Conservation (phyloP, 306 rosid genomes). For the Cucurbita maxima region DNA sequence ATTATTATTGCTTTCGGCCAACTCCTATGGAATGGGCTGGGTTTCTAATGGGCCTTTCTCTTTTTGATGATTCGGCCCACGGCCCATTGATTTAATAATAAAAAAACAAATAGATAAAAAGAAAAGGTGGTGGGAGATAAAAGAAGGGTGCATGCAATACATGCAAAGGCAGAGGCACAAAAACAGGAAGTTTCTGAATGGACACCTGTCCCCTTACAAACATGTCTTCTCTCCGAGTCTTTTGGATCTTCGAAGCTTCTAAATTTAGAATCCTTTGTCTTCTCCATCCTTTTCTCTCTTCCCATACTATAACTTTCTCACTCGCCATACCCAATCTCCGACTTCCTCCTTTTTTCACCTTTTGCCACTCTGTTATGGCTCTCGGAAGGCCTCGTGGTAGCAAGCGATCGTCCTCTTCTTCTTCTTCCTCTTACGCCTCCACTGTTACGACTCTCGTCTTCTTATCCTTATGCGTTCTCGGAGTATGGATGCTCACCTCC, state of each 20-base stretch:
- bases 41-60: too few relatives aligned
- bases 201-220: not conserved
- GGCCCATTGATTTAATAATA: too few relatives aligned
- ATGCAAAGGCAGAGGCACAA: not conserved
- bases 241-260: slow-evolving; percentile 51
- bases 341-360: not conserved
- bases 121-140: not conserved
- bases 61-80: too few relatives aligned
- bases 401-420: slow-evolving; percentile 41
- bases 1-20: too few relatives aligned
- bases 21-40: too few relatives aligned
- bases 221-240: slow-evolving; percentile 42
- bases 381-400: slow-evolving; percentile 38
- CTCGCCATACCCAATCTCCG: not conserved
- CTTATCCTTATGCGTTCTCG: slow-evolving; percentile 49
- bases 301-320: not conserved
- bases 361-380: slow-evolving; percentile 19
- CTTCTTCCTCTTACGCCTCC: slow-evolving; percentile 45
- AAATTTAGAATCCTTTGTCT: slow-evolving; percentile 14
- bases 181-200: not conserved
- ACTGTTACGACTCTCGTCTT: slow-evolving; percentile 37
- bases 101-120: not conserved
- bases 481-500: slow-evolving; percentile 52
- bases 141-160: not conserved
- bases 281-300: not conserved